Evolutionary conservation across 2,329 filamentous ascomycete species (phyloP), one percentile per base, ranked within the genome.

Genomic region (Dothidotthia symphoricarpi): DNA sequence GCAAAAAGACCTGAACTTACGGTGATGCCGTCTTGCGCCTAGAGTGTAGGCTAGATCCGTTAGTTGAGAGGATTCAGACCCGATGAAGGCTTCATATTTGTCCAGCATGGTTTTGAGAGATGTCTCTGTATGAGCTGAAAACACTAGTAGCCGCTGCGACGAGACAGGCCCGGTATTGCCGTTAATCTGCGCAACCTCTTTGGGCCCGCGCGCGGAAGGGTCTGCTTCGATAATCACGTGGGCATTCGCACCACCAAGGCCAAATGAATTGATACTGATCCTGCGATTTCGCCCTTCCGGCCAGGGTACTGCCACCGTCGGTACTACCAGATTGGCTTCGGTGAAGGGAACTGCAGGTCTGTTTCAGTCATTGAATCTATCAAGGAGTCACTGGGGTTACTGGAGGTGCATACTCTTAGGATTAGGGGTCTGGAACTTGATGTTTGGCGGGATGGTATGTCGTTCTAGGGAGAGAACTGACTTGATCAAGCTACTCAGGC

Each of bases 381-480:
- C n/a, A n/a, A n/a, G n/a, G n/a, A n/a, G n/a, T n/a, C n/a, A n/a
- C n/a, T n/a, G n/a, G n/a, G n/a, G n/a, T n/a, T n/a, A n/a, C n/a
- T 22, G 9, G 5, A 22, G 19, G 19, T 22, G 19, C 19, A 6
- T 9, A 9, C 55, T 55, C 28, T 45, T 42, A 2, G 49, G 43
- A 31, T 60, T 50, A 0, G 39, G 46, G 1, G 36, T 34, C 4
- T 19, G 28, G 25, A 51, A 55, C 12, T 54, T 55, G 31, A 40
- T 40, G 22, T 66, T 50, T 6, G 49, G 46, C 1, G 63, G 65
- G 6, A 69, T 54, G 1, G 34, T 54, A 3, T 44, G 41, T 34
- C 69, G 41, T 38, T 69, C 61, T 12, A 75, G 45, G 0, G 66
- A 54, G 17, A 72, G 43, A 1, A 59, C 54, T n/a, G 59, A 59